phyloP scores from a whole-genome alignment of 1,284 basidiomycete genomes.

The Sporisorium scitamineum region DNA sequence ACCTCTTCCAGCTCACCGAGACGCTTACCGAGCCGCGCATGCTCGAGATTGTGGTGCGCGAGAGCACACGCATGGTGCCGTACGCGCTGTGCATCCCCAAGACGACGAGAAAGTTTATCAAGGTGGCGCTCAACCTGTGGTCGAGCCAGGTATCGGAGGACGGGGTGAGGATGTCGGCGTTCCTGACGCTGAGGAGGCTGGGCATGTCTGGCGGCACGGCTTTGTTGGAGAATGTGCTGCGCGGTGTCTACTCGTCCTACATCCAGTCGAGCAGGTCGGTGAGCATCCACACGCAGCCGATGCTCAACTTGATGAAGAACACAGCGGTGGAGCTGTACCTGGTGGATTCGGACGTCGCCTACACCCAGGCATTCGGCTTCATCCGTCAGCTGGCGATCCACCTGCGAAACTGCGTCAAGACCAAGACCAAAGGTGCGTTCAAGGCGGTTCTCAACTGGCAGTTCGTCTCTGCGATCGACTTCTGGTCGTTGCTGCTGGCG shows the following conservation, averaged over 20 bases:
- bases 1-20: slow-evolving; percentile 60
- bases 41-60: slow-evolving; percentile 73
- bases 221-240: slow-evolving; percentile 86
- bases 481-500: slow-evolving; percentile 84
- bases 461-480: slow-evolving; percentile 93
- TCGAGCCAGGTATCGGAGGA: slow-evolving; percentile 78
- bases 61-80: slow-evolving; percentile 66
- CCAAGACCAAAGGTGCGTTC: slow-evolving; percentile 73
- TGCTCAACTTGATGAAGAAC: slow-evolving; percentile 98
- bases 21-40: slow-evolving; percentile 67
- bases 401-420: slow-evolving; percentile 89
- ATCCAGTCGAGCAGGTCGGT: slow-evolving; percentile 86
- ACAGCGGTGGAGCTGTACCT: slow-evolving; percentile 92
- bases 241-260: slow-evolving; percentile 87
- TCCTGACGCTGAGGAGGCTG: slow-evolving; percentile 85
- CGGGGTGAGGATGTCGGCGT: slow-evolving; percentile 85
- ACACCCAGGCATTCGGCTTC: slow-evolving; percentile 96
- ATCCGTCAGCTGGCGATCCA: slow-evolving; percentile 96
- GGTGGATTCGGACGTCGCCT: slow-evolving; percentile 76
- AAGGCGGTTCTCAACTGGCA: slow-evolving; percentile 83
- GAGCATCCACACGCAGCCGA: slow-evolving; percentile 86
- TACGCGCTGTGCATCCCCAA: slow-evolving; percentile 61
- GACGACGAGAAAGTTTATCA: slow-evolving; percentile 62
- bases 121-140: slow-evolving; percentile 72
- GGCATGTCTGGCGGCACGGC: slow-evolving; percentile 83